Percentiles rank a stretch among this genome's conserved stretches.
Conservation (phyloP, 495 filamentous ascomycete genomes). For the Penicillium cosmopolitanum region DNA sequence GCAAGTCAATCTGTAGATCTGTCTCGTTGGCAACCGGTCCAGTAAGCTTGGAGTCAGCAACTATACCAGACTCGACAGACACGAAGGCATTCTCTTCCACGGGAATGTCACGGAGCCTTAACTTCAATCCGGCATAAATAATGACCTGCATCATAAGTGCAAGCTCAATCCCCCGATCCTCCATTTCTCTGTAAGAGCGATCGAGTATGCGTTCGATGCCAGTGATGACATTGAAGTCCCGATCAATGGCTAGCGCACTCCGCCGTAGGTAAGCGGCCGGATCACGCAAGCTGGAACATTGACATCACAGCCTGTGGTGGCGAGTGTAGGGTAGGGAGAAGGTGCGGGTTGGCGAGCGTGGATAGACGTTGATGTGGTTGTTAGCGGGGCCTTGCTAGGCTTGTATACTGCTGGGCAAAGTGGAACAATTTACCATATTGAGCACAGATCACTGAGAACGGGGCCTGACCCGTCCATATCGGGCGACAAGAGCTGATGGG, state of each 20-base stretch:
- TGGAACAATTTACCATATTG: slow-evolving; percentile 37
- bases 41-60: no score
- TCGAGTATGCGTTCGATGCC: slow-evolving; percentile 78
- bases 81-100: neutral
- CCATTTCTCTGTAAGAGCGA: slow-evolving; percentile 63
- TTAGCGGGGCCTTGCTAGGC: slow-evolving; percentile 11
- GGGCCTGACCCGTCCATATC: no score
- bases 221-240: slow-evolving; percentile 94
- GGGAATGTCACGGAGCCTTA: no score
- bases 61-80: no score
- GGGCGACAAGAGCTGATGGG: no score
- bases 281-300: slow-evolving; percentile 83
- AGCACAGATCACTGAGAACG: slow-evolving; percentile 37
- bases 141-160: neutral
- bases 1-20: no score
- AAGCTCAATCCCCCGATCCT: slow-evolving; percentile 58
- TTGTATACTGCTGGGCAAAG: neutral
- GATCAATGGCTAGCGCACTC: slow-evolving; percentile 78
- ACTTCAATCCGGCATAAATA: no score
- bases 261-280: slow-evolving; percentile 76
- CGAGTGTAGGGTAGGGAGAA: slow-evolving; percentile 85
- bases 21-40: no score
- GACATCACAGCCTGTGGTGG: slow-evolving; percentile 83
- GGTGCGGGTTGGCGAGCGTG: slow-evolving; percentile 76
- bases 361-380: slow-evolving; percentile 78